Evolutionary conservation across 495 filamentous ascomycete genomes (phyloP).

Genomic region (Rostrohypoxylon terebratum): DNA sequence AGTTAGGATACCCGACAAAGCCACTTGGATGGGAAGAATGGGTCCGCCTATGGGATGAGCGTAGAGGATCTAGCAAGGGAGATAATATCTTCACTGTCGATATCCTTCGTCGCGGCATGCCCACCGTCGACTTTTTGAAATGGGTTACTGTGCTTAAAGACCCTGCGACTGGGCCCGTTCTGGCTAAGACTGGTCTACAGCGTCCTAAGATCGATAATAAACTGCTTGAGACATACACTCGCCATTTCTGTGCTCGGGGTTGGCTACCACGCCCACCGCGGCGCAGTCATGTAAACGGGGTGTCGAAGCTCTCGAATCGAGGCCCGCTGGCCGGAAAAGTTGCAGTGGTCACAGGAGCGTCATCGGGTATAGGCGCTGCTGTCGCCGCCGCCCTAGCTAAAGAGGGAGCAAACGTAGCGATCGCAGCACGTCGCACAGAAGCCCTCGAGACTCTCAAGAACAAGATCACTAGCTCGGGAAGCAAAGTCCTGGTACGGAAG

Average conservation of each 20-base stretch:
- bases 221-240: conserved; percentile 72
- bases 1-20: conserved; percentile 73
- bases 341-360: conserved; percentile 66
- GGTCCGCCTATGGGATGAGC: conserved; percentile 71
- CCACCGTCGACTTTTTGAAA: conserved; percentile 66
- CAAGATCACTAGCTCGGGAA: conserved; percentile 60
- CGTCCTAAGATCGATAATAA: conserved; percentile 70
- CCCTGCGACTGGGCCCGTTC: conserved; percentile 65
- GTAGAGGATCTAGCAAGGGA: conserved; percentile 65
- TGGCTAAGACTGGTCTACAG: conserved; percentile 60
- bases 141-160: conserved; percentile 72
- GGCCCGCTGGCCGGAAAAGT: conserved; percentile 66
- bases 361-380: conserved; percentile 67
- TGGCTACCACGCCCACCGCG: conserved; percentile 70
- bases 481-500: conserved; percentile 67
- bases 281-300: conserved; percentile 53
- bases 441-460: conserved; percentile 68
- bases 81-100: conserved; percentile 76
- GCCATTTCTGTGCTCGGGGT: conserved; percentile 76
- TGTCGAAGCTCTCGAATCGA: conserved; percentile 51
- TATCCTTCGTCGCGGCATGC: conserved; percentile 74
- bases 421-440: conserved; percentile 71
- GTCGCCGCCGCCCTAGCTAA: conserved; percentile 56
- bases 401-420: conserved; percentile 70
- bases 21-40: conserved; percentile 71